phyloP scores from a whole-genome alignment of 2,329 filamentous ascomycete species.

The Penicillium verrucosum region DNA sequence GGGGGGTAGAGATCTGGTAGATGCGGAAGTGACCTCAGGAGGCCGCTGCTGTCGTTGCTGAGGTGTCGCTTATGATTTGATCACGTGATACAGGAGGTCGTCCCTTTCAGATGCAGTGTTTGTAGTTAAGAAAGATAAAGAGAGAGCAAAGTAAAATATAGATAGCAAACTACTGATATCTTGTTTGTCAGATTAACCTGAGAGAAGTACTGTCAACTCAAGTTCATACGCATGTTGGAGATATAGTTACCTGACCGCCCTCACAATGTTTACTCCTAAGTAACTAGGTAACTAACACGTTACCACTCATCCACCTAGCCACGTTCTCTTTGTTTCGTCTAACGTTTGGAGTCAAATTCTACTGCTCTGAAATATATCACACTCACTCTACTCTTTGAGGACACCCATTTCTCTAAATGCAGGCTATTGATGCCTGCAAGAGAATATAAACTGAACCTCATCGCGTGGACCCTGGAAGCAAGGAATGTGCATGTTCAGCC shows the following conservation, averaged over 20 bases:
- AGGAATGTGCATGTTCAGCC: background rate
- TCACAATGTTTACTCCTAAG: background rate
- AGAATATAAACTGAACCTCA: background rate
- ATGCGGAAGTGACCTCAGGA: constrained; percentile 43
- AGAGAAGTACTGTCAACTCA: background rate
- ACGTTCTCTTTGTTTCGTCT: background rate
- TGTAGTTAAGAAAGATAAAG: background rate
- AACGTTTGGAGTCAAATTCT: background rate
- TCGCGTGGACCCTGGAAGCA: background rate
- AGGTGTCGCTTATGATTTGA: constrained; percentile 39
- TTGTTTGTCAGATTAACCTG: background rate
- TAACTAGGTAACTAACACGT: background rate
- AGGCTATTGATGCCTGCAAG: background rate
- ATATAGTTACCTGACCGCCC: background rate
- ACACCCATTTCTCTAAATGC: background rate
- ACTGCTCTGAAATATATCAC: background rate
- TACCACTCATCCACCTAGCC: background rate
- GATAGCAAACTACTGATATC: background rate
- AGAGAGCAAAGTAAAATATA: background rate
- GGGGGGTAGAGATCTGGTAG: constrained; percentile 26
- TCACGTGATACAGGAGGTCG: constrained; percentile 34
- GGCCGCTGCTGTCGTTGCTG: constrained; percentile 39
- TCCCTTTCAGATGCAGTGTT: background rate
- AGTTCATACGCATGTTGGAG: background rate
- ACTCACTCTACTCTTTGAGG: background rate